These are phyloP conservation scores for Aspergillus hiratsukae DNA, from an alignment of 2,329 filamentous ascomycete genomes.

Conservation along the genomic window DNA sequence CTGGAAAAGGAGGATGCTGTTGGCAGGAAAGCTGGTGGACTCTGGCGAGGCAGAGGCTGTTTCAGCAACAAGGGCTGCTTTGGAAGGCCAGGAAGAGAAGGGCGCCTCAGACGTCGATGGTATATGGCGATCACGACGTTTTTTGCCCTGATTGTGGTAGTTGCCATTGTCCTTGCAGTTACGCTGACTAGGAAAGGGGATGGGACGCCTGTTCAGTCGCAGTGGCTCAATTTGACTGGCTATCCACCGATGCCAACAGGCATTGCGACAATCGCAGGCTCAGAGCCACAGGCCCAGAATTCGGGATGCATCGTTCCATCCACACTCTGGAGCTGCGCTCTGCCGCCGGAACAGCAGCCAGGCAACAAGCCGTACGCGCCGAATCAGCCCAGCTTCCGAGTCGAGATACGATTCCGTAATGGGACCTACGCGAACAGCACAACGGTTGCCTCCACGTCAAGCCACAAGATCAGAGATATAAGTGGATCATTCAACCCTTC, in stretches of 20 bases:
- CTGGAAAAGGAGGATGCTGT: constrained; percentile 63
- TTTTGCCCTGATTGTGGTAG: constrained; percentile 52
- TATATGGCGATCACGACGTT: constrained; percentile 52
- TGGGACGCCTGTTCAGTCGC: constrained; percentile 43
- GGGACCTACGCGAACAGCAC: constrained; percentile 58
- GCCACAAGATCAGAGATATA: constrained; percentile 22
- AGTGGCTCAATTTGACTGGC: constrained; percentile 79
- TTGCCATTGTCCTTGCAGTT: constrained; percentile 55
- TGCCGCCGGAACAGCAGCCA: constrained; percentile 72
- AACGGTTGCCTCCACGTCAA: constrained; percentile 45
- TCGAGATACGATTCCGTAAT: constrained; percentile 65
- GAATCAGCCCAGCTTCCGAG: constrained; percentile 70
- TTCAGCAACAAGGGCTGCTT: constrained; percentile 62
- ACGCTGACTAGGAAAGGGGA: constrained; percentile 49
- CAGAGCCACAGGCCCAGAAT: constrained; percentile 60
- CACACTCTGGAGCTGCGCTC: constrained; percentile 78
- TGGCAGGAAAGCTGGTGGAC: constrained; percentile 54
- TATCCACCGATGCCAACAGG: constrained; percentile 86
- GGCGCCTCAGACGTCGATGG: constrained; percentile 58
- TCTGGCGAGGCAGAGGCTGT: constrained; percentile 63
- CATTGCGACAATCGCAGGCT: constrained; percentile 70
- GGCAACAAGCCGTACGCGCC: constrained; percentile 59
- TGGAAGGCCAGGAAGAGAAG: constrained; percentile 59
- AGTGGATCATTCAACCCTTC: constrained; percentile 39
- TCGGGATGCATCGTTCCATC: constrained; percentile 67